phyloP scores from a whole-genome alignment of 2,329 filamentous ascomycete species.

The Colletotrichum tropicale region DNA sequence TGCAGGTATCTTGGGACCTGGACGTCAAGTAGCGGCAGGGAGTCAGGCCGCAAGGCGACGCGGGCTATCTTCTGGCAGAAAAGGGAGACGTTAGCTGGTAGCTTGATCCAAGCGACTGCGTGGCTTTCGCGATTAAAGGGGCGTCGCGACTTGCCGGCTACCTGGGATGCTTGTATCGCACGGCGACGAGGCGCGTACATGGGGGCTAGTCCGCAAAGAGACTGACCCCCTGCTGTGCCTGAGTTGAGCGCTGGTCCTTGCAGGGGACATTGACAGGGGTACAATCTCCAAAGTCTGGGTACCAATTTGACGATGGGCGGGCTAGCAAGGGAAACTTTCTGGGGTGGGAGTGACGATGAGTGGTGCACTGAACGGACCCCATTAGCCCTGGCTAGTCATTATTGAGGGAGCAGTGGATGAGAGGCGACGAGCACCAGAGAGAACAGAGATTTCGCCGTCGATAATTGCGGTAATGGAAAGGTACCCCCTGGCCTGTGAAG shows the following conservation, averaged over 20 bases:
- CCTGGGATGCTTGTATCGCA: slow-evolving; percentile 4
- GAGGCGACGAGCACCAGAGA: neutral
- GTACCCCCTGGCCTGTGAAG: neutral
- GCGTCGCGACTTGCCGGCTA: slow-evolving; percentile 1
- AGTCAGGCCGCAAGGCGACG: neutral
- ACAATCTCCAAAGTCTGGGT: slow-evolving; percentile 9
- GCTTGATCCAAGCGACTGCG: neutral
- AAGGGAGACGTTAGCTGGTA: neutral
- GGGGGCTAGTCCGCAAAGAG: neutral
- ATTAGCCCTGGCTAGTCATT: neutral
- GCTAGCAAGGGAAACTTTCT: slow-evolving; percentile 10
- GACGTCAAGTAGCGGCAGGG: neutral
- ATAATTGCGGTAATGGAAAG: neutral
- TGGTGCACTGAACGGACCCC: neutral
- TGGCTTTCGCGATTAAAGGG: slow-evolving; percentile 1
- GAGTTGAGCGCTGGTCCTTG: neutral
- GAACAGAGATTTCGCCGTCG: neutral
- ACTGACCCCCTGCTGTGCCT: neutral
- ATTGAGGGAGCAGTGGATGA: neutral
- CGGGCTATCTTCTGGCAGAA: neutral
- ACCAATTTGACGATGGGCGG: slow-evolving; percentile 13
- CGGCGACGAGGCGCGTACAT: neutral
- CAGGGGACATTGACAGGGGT: slow-evolving; percentile 8
- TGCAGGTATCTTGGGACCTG: neutral
- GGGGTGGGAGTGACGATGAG: neutral